Conservation (phyloP, 78 protist genomes). For the Creolimax fragrantissima region DNA sequence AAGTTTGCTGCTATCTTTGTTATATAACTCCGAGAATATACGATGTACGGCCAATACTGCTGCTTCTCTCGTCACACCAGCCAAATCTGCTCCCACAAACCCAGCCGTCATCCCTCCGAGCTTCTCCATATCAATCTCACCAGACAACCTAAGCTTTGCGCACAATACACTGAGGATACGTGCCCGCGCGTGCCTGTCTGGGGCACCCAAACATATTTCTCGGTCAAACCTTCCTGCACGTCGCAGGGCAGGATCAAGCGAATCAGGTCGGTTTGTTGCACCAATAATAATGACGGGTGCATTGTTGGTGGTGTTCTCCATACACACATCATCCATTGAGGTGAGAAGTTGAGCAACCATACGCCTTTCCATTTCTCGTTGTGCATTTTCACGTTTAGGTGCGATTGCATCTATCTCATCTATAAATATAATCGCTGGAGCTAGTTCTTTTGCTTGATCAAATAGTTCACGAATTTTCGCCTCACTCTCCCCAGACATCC, state of each 20-base stretch:
- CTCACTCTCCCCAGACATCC: slow-evolving; percentile 93
- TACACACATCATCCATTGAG: slow-evolving; percentile 74
- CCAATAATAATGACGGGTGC: slow-evolving; percentile 68
- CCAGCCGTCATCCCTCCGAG: slow-evolving; percentile 77
- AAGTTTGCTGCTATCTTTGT: neutral
- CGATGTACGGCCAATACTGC: slow-evolving; percentile 69
- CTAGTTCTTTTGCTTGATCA: slow-evolving; percentile 42
- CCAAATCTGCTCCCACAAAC: slow-evolving; percentile 67
- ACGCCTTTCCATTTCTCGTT: slow-evolving; percentile 92
- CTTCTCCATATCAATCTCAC: slow-evolving; percentile 45
- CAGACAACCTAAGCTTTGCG: slow-evolving; percentile 13
- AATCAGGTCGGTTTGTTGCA: slow-evolving; percentile 89
- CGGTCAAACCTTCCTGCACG: slow-evolving; percentile 91
- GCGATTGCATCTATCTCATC: slow-evolving; percentile 96
- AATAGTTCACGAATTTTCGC: slow-evolving; percentile 72
- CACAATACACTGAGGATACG: slow-evolving; percentile 54
- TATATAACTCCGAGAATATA: slow-evolving; percentile 29
- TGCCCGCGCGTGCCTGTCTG: slow-evolving; percentile 49
- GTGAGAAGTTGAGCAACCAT: slow-evolving; percentile 95
- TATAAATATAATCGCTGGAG: slow-evolving; percentile 89
- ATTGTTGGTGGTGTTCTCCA: neutral
- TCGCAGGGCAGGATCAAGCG: slow-evolving; percentile 87
- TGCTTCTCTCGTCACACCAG: slow-evolving; percentile 80
- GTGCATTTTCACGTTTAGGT: slow-evolving; percentile 86
- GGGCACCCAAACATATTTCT: slow-evolving; percentile 79